These are phyloP conservation scores for Globisporangium megalacanthum DNA, from an alignment of 352 stramenopile genomes.

Conservation along the genomic window DNA sequence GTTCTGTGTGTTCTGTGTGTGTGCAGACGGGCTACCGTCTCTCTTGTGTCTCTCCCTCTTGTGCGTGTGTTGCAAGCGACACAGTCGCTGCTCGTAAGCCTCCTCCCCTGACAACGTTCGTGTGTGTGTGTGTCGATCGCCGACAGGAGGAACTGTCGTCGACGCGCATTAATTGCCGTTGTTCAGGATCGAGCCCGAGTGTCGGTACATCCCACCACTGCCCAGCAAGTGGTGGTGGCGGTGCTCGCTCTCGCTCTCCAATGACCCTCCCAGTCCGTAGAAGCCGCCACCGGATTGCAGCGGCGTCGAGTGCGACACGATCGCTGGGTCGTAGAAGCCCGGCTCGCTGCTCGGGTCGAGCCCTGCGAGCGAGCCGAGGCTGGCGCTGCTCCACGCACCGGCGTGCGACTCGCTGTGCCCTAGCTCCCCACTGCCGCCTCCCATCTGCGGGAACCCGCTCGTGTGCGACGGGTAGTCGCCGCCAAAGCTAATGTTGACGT, in stretches of 20 bases:
- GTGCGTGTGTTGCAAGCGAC: constrained; percentile 2
- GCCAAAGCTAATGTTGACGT: constrained; percentile 87
- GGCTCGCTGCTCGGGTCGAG: constrained; percentile 10
- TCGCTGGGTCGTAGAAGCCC: constrained; percentile 47
- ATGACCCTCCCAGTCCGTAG: constrained; percentile 27
- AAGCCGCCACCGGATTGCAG: constrained; percentile 11
- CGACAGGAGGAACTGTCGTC: not conserved
- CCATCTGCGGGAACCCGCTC: constrained; percentile 5
- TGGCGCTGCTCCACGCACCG: constrained; percentile 5
- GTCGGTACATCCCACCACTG: constrained; percentile 28
- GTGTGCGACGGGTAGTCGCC: constrained; percentile 40
- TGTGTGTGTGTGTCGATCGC: constrained; percentile 9
- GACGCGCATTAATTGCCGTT: constrained; percentile 27
- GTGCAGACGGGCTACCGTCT: constrained; percentile 5
- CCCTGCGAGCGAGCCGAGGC: constrained; percentile 14
- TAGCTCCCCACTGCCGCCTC: not conserved
- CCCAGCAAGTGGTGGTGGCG: constrained; percentile 28
- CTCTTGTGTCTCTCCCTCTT: constrained; percentile 22
- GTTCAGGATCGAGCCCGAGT: constrained; percentile 39
- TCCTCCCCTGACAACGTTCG: not conserved
- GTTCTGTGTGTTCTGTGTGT: constrained; percentile 4
- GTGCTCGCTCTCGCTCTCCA: constrained; percentile 21
- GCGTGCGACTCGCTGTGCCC: not conserved
- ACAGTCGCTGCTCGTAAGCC: constrained; percentile 10
- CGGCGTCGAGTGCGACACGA: constrained; percentile 26